Conservation (phyloP, 2,329 filamentous ascomycete genomes). For the Didymosphaeria variabile region DNA sequence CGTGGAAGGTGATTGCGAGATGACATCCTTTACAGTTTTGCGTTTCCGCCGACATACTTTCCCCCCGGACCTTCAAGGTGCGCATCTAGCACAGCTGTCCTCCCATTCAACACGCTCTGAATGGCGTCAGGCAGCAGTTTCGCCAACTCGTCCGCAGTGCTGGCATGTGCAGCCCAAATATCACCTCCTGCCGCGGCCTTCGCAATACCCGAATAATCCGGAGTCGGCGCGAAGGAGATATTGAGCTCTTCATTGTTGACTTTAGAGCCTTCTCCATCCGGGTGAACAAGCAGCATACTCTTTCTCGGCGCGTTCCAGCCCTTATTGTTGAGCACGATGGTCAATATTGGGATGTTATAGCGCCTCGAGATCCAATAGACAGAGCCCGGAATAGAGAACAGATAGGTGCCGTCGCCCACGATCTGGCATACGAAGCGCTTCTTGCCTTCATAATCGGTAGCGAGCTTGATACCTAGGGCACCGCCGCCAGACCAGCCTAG, state of each 20-base stretch:
- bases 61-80: conserved; percentile 66
- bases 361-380: conserved; percentile 75
- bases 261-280: conserved; percentile 68
- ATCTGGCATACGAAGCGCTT: conserved; percentile 56
- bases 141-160: conserved; percentile 64
- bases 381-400: conserved; percentile 71
- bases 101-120: conserved; percentile 64
- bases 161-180: conserved; percentile 68
- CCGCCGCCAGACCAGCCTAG: conserved; percentile 82
- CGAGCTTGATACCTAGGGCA: conserved; percentile 79
- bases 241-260: conserved; percentile 71
- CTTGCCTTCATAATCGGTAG: conserved; percentile 61
- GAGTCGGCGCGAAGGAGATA: conserved; percentile 71
- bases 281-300: conserved; percentile 71
- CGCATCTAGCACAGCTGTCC: conserved; percentile 69
- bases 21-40: conserved; percentile 1
- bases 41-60: conserved; percentile 57
- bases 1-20: background rate
- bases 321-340: conserved; percentile 74
- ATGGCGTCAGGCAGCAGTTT: conserved; percentile 66
- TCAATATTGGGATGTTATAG: conserved; percentile 72
- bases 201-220: conserved; percentile 74
- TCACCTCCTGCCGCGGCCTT: conserved; percentile 71
- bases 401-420: conserved; percentile 73
- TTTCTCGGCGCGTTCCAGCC: conserved; percentile 74